Base-by-base conservation (phyloP, 2,329 filamentous ascomycete species). In the Xylariaceae sp. region DNA sequence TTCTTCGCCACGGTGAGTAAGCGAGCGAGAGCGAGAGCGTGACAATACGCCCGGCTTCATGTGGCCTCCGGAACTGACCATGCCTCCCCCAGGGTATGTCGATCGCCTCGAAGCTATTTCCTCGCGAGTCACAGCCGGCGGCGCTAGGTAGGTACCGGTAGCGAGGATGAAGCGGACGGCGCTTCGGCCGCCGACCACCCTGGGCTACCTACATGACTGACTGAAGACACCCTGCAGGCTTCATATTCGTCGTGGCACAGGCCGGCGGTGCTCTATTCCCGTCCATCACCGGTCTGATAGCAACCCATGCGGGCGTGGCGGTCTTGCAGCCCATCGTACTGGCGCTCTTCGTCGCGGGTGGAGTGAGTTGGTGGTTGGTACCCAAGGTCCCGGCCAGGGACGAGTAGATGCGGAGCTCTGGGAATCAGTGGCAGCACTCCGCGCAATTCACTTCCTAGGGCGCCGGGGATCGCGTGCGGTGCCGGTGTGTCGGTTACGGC, bases 211-310 rank as follows among this genome's bases (percentile, higher is more conserved):
- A 11, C 12, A 13, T 13, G 15, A 8, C n/a, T 12, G 5, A 26
- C 6, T 12, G 24, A 13, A 6, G 5, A 13, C 15, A 26, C 15
- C 24, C 5, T 6, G 5, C 19, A 35, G 61, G 61, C 6, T 63
- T 71, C 22, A 60, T 72, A 5, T 72, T 73, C 36, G 65, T 72
- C 1, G 45, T 72, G 3, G 67, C 67, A 0, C 68, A 73, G 46
- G 61, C 68, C 3, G 68, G 69, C 2, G 68, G 64, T 3, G 60
- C 68, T 0, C 50, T 73, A 2, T 72, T 73, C 40, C 69, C 70
- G 0, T 67, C 65, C 0, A 40, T 72, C 3, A 72, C 68, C 0
- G 69, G 68, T 3, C 37, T 72, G 11, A 63, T 72, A 29, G 65
- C 67, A 0, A 52, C 58, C 1, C 43, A 46, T n/a, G 57, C 56